Base-by-base conservation (phyloP, 2,329 filamentous ascomycete species). In the Ophiosphaerella herpotricha region DNA sequence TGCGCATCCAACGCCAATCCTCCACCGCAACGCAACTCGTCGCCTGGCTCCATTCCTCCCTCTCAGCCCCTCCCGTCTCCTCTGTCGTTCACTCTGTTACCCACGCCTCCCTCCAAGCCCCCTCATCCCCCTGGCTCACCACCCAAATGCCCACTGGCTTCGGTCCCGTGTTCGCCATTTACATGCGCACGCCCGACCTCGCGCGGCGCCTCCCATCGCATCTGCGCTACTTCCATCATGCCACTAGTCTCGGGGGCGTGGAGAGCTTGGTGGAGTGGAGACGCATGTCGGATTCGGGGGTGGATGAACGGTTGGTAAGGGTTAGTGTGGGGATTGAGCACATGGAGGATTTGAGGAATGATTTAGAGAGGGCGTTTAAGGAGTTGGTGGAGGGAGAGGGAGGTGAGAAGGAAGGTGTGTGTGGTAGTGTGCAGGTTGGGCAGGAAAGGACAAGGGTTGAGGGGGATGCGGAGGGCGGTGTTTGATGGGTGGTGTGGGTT, bases 261-360 rank as follows among this genome's bases (percentile, higher is more conserved):
- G 94, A 97, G 82, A 94, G 90, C 67, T 75, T 97, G 77, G 92
- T 99, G 62, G 94, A 99, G 81, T 99, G 94, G 94, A 82, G 94
- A 51, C 84, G 88, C 40, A 94, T 99, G 90, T 87, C 86, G 51
- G 94, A 99, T 78, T 64, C 74, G 3, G 79, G 72, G 1, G 86
- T 95, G 34, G 90, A 95, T 67, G 82, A 80, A 66, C 79, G 83
- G 50, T 72, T 97, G 70, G 66, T 97, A 73, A 78, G 94, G 43
- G 77, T 99, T 26, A 97, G 92, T 71, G 77, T 97, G 31, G 94
- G 94, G 0, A 82, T 97, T 29, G 94, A 99, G 78, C 84, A 82
- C 39, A 88, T 89, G 80, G 88, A 94, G 72, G 94, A 97, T 75
- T 70, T 99, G 68, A 85, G 82, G 71, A 81, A 81, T 33, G 93